These are phyloP conservation scores for Parsonsia alboflavescens DNA, from an alignment of 257 asterid species.

Conservation along the genomic window DNA sequence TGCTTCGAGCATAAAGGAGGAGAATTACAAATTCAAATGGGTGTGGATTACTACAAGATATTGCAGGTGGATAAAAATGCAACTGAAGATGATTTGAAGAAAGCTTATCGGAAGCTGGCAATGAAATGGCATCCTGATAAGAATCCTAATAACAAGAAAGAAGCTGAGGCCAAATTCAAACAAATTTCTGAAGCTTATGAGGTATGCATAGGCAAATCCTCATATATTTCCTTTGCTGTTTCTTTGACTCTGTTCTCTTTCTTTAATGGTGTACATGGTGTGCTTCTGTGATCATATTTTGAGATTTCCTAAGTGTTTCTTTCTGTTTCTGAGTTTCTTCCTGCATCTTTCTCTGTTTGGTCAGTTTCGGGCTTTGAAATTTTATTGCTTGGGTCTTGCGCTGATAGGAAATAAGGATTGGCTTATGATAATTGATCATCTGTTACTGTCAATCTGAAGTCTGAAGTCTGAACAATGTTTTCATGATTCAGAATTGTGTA, in stretches of 20 bases:
- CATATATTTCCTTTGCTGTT: background rate
- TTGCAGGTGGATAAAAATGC: conserved; percentile 67
- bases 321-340: background rate
- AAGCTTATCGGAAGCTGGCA: conserved; percentile 73
- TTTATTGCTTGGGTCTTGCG: background rate
- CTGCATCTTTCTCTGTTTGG: background rate
- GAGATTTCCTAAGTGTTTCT: background rate
- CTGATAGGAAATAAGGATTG: too few relatives aligned
- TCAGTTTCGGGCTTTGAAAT: background rate
- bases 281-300: background rate
- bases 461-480: too few relatives aligned
- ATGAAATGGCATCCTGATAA: conserved; percentile 95
- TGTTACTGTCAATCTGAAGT: too few relatives aligned
- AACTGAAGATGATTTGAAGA: conserved; percentile 73
- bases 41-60: conserved; percentile 67
- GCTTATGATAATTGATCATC: background rate
- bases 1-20: background rate
- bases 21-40: conserved; percentile 36
- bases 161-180: conserved; percentile 81
- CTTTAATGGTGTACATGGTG: background rate
- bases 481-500: background rate
- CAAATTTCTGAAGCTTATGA: conserved; percentile 88
- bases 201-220: conserved; percentile 22
- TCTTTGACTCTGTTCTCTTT: background rate
- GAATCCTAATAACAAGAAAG: conserved; percentile 74